Percentiles rank a stretch among this genome's conserved stretches.
Evolutionary conservation across 164 flowering plant genomes (phyloP).

Genomic region (Paratinospora sagittata): DNA sequence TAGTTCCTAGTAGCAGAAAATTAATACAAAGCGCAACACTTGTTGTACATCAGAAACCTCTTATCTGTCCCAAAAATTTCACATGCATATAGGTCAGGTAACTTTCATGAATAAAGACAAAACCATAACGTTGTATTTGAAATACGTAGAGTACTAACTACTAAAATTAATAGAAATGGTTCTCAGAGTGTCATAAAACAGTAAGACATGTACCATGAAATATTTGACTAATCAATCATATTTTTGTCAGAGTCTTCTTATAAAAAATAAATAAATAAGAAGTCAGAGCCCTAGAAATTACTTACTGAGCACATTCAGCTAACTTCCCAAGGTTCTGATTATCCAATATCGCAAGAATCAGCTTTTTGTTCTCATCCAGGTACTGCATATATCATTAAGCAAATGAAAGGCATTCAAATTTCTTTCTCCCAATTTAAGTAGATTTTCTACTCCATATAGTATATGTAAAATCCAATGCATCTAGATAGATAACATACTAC

Average conservation of each 20-base stretch:
- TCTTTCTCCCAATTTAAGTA: neutral
- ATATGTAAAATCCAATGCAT: neutral
- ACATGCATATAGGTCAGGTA: no score
- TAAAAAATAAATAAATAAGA: no score
- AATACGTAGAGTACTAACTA: no score
- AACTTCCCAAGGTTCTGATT: slow-evolving; percentile 92
- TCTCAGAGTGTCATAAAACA: neutral
- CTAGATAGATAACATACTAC: neutral
- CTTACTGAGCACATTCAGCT: slow-evolving; percentile 94
- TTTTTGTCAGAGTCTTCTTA: neutral
- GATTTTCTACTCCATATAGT: neutral
- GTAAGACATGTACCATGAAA: neutral
- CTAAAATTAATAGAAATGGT: neutral
- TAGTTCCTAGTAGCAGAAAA: no score
- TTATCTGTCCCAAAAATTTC: no score
- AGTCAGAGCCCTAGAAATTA: slow-evolving; percentile 2
- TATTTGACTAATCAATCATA: neutral
- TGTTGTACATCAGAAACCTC: no score
- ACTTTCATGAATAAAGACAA: neutral
- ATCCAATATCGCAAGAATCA: slow-evolving; percentile 88
- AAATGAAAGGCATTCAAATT: neutral
- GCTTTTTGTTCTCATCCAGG: slow-evolving; percentile 88
- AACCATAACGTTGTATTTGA: neutral
- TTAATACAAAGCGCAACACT: no score
- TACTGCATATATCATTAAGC: slow-evolving; percentile 47